phyloP scores from a whole-genome alignment of 108 stramenopile species.

The Fragilaria radians region DNA sequence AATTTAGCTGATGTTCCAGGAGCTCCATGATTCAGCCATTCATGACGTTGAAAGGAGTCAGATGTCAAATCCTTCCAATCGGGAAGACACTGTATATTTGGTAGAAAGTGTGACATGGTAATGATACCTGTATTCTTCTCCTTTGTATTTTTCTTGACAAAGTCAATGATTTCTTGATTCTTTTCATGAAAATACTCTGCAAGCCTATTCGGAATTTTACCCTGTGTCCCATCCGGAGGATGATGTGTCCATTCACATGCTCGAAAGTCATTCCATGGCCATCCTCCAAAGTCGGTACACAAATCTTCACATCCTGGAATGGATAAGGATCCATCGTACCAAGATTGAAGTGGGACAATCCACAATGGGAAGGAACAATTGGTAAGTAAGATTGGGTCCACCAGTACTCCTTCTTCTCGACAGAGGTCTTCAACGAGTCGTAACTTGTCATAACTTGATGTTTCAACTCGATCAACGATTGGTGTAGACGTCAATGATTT shows the following conservation, averaged over 20 bases:
- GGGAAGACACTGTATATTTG: conserved; percentile 43
- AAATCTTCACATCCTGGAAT: conserved; percentile 29
- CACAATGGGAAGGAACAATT: conserved; percentile 22
- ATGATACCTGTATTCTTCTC: conserved; percentile 20
- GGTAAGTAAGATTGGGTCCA: conserved; percentile 15
- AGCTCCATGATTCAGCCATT: conserved; percentile 56
- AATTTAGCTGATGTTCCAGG: conserved; percentile 49
- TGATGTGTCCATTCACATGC: conserved; percentile 36
- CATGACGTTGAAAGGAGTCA: conserved; percentile 16
- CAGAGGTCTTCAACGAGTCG: conserved; percentile 22
- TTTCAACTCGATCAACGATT: no score
- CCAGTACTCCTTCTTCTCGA: conserved; percentile 21
- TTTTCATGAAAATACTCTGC: conserved; percentile 20
- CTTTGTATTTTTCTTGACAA: neutral
- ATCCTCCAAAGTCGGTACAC: conserved; percentile 31
- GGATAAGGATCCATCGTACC: conserved; percentile 51
- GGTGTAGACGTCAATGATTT: neutral
- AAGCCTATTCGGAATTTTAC: conserved; percentile 32
- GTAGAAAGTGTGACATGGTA: conserved; percentile 56
- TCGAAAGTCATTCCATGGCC: conserved; percentile 58
- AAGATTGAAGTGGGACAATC: conserved; percentile 34
- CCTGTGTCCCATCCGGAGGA: conserved; percentile 7
- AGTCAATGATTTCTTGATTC: conserved; percentile 13
- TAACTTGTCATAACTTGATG: conserved; percentile 17
- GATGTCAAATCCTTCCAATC: conserved; percentile 45